Evolutionary conservation across 805 yeast genomes (phyloP).

Genomic region (Vanderwaltozyma yarrowii): DNA sequence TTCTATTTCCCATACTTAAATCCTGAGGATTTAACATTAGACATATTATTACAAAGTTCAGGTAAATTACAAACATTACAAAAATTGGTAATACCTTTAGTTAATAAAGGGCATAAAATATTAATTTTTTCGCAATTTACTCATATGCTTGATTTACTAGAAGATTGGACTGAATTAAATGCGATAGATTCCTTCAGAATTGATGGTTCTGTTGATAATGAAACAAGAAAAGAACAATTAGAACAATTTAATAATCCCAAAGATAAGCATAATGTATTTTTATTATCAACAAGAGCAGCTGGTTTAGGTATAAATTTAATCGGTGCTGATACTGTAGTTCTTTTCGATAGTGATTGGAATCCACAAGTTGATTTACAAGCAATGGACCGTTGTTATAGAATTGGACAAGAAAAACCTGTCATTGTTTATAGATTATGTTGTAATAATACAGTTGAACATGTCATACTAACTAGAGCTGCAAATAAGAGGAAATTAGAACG

Average conservation of each 20-base stretch:
- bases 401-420: constrained; percentile 83
- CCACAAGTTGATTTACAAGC: constrained; percentile 97
- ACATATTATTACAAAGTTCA: constrained; percentile 42
- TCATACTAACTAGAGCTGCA: constrained; percentile 67
- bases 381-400: constrained; percentile 89
- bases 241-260: constrained; percentile 32
- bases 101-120: constrained; percentile 50
- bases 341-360: constrained; percentile 94
- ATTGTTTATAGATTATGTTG: constrained; percentile 69
- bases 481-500: constrained; percentile 71
- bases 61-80: constrained; percentile 66
- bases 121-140: constrained; percentile 85
- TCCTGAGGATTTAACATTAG: constrained; percentile 33
- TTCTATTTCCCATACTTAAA: constrained; percentile 67
- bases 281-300: constrained; percentile 87
- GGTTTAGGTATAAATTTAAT: constrained; percentile 85
- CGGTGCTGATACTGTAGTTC: constrained; percentile 80
- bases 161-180: constrained; percentile 56
- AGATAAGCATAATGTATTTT: constrained; percentile 40
- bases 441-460: constrained; percentile 73
- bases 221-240: constrained; percentile 55
- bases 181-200: constrained; percentile 44
- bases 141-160: constrained; percentile 65
- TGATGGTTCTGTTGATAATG: constrained; percentile 67
- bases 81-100: constrained; percentile 45